Evolutionary conservation across 352 stramenopile genomes (phyloP).

Genomic region (Pythium sp.): DNA sequence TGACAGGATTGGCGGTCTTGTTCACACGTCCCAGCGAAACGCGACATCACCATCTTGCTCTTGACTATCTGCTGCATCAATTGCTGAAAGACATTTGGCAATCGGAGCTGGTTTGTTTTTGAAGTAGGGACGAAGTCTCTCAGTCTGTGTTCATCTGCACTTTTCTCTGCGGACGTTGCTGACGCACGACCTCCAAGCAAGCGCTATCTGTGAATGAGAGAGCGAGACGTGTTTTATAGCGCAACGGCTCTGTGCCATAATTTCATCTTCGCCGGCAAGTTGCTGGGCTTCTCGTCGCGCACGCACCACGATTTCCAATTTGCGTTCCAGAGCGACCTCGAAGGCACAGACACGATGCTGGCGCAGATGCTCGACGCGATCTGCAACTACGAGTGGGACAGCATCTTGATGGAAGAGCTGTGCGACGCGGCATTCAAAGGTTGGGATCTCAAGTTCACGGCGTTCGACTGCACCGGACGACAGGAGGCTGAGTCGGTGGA

Average conservation of each 20-base stretch:
- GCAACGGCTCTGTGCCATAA: background rate
- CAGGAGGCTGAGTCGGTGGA: conserved; percentile 80
- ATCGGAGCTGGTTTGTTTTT: background rate
- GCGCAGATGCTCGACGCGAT: conserved; percentile 89
- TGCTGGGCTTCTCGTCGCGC: conserved; percentile 93
- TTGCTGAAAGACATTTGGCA: background rate
- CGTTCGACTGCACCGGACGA: conserved; percentile 79
- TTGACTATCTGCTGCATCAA: background rate
- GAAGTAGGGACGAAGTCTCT: background rate
- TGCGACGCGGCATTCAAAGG: conserved; percentile 76
- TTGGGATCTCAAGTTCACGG: conserved; percentile 75
- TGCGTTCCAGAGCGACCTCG: conserved; percentile 85
- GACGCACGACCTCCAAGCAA: background rate
- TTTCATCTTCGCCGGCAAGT: conserved; percentile 49
- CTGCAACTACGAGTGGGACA: conserved; percentile 72
- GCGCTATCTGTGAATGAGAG: background rate
- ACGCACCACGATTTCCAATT: conserved; percentile 92
- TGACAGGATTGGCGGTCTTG: background rate
- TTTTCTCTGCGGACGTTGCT: background rate
- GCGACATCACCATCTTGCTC: background rate
- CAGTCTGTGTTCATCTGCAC: background rate
- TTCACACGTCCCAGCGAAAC: background rate
- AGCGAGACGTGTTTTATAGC: background rate
- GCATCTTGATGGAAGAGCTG: conserved; percentile 68
- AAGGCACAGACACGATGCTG: conserved; percentile 87